phyloP scores from a whole-genome alignment of 495 filamentous ascomycete species.

The Neurospora terricola region DNA sequence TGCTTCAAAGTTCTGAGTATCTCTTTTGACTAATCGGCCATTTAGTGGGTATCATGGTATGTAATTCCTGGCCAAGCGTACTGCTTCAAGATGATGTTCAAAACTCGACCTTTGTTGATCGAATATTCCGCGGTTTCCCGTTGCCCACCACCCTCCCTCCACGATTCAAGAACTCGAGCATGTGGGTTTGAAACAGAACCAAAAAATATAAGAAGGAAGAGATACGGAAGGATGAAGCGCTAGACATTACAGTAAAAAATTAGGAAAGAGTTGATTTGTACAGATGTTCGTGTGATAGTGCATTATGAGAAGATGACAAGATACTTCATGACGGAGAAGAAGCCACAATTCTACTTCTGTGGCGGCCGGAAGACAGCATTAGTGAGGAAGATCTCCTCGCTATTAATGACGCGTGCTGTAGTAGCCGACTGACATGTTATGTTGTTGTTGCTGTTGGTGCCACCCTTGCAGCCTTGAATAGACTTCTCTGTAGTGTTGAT shows the following conservation, averaged over 20 bases:
- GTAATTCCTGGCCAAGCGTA: background rate
- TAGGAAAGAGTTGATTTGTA: background rate
- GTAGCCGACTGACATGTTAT: slow-evolving; percentile 3
- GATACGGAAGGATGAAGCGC: background rate
- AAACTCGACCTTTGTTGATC: background rate
- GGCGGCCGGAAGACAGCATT: slow-evolving; percentile 31
- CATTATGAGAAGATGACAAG: background rate
- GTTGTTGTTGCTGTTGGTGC: background rate
- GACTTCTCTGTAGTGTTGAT: slow-evolving; percentile 15
- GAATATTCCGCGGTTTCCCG: background rate
- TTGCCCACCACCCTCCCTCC: background rate
- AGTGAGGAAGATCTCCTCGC: slow-evolving; percentile 31
- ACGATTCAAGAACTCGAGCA: background rate
- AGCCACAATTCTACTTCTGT: background rate
- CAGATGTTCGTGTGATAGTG: background rate
- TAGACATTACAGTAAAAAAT: background rate
- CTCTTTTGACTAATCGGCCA: background rate
- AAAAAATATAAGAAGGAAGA: background rate
- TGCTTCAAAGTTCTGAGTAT: background rate
- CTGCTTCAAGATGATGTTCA: background rate
- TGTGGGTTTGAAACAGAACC: background rate
- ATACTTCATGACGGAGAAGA: background rate
- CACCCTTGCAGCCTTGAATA: slow-evolving; percentile 2
- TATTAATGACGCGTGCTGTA: background rate
- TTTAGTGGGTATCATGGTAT: background rate